Conservation (phyloP, 192 early-diverging fungal genomes). For the Geranomyces variabilis region DNA sequence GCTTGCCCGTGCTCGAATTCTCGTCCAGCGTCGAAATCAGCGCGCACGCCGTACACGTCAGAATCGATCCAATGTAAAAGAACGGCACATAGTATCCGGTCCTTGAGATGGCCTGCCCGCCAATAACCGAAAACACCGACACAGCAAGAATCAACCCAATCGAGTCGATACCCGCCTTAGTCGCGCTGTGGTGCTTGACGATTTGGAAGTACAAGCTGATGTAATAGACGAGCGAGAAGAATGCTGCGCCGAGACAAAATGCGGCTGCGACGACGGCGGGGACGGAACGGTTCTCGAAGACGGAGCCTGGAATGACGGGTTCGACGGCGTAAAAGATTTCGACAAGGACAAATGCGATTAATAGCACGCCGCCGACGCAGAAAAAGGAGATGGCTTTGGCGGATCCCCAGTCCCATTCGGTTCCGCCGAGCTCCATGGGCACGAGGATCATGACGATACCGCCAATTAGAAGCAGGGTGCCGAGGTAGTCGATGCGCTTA, state of each 20-base stretch:
- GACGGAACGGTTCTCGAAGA: slow-evolving; percentile 62
- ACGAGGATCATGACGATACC: slow-evolving; percentile 65
- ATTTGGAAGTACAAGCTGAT: slow-evolving; percentile 61
- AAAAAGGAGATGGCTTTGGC: slow-evolving; percentile 66
- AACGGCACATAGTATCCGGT: slow-evolving; percentile 65
- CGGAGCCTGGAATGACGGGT: slow-evolving; percentile 70
- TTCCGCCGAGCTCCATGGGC: slow-evolving; percentile 74
- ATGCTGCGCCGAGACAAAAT: slow-evolving; percentile 47
- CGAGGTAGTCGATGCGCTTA: slow-evolving; percentile 69
- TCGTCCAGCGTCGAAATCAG: slow-evolving; percentile 67
- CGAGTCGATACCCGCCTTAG: slow-evolving; percentile 71
- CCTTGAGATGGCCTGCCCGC: slow-evolving; percentile 65
- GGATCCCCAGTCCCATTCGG: slow-evolving; percentile 65
- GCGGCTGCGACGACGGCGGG: slow-evolving; percentile 33
- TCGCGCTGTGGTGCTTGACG: slow-evolving; percentile 73
- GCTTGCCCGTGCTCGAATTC: slow-evolving; percentile 49
- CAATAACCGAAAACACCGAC: slow-evolving; percentile 67
- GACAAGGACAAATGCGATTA: slow-evolving; percentile 58
- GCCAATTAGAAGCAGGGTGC: slow-evolving; percentile 57
- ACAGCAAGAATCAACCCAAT: slow-evolving; percentile 76
- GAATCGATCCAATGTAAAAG: slow-evolving; percentile 60
- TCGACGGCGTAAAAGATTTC: slow-evolving; percentile 67
- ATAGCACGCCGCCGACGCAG: slow-evolving; percentile 48
- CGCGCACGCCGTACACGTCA: slow-evolving; percentile 65
- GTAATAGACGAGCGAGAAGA: slow-evolving; percentile 68